Evolutionary conservation across 495 filamentous ascomycete genomes (phyloP).

Genomic region (Mytilinidion resinicola): DNA sequence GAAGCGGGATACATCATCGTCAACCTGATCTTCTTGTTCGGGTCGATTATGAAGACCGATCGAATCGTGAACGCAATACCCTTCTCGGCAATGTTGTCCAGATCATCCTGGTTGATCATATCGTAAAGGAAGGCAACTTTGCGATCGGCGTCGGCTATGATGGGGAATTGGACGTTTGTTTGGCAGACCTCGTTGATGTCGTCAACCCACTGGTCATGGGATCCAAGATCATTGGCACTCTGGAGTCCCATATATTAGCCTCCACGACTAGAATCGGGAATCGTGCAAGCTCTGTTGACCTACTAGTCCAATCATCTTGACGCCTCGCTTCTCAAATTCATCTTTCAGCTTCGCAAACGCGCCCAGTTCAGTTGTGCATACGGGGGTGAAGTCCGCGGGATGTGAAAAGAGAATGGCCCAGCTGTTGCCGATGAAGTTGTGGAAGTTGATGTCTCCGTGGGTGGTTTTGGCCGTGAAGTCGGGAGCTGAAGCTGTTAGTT

Average conservation of each 20-base stretch:
- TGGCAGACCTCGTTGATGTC: conserved; percentile 59
- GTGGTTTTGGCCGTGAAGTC: conserved; percentile 63
- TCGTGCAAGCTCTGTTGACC: conserved; percentile 6
- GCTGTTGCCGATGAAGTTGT: conserved; percentile 48
- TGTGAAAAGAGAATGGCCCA: conserved; percentile 66
- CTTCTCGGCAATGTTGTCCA: conserved; percentile 51
- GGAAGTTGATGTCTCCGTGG: conserved; percentile 59
- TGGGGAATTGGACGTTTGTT: conserved; percentile 56
- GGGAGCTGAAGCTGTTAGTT: conserved; percentile 40
- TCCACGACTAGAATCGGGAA: neutral
- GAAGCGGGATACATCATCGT: conserved; percentile 63
- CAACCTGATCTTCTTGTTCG: conserved; percentile 60
- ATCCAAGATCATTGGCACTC: conserved; percentile 51
- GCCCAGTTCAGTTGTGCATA: conserved; percentile 65
- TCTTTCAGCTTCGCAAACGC: conserved; percentile 58
- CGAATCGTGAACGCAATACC: conserved; percentile 62
- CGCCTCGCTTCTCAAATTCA: conserved; percentile 56
- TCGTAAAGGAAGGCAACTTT: conserved; percentile 61
- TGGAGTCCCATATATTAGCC: neutral
- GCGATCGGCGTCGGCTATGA: conserved; percentile 62
- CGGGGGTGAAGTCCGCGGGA: conserved; percentile 64
- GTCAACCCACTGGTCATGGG: conserved; percentile 56
- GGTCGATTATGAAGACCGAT: conserved; percentile 65
- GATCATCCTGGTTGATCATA: conserved; percentile 55
- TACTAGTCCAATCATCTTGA: conserved; percentile 62